Evolutionary conservation across 352 stramenopile genomes (phyloP).

Genomic region (Globisporangium iwayamae): DNA sequence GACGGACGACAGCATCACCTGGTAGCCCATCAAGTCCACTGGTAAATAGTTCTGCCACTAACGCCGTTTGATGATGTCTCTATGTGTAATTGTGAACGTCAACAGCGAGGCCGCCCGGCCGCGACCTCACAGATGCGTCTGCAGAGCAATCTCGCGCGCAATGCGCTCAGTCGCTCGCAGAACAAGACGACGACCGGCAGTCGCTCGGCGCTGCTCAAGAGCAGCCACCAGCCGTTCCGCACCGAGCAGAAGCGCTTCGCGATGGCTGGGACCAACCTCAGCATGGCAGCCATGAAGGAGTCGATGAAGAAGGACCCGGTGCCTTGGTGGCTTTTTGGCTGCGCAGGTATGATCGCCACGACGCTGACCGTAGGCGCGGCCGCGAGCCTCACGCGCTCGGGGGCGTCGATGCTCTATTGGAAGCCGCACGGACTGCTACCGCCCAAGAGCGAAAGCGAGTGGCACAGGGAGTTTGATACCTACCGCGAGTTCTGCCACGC

Average conservation of each 20-base stretch:
- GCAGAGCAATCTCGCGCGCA: constrained; percentile 4
- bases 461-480: constrained; percentile 90
- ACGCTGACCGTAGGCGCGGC: constrained; percentile 97
- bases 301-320: constrained; percentile 50
- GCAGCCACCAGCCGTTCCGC: constrained; percentile 2
- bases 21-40: neutral
- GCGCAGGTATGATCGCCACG: constrained; percentile 84
- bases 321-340: constrained; percentile 92
- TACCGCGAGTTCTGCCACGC: constrained; percentile 96
- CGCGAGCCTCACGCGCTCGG: constrained; percentile 92
- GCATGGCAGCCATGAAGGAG: constrained; percentile 15
- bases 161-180: neutral
- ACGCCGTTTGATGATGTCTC: no score
- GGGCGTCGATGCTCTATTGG: constrained; percentile 95
- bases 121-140: neutral
- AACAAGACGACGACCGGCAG: neutral
- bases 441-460: constrained; percentile 86
- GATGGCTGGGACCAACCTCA: constrained; percentile 12
- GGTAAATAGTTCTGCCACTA: neutral
- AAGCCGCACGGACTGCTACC: constrained; percentile 82
- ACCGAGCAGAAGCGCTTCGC: constrained; percentile 13
- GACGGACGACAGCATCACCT: neutral
- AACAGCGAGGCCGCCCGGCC: constrained; percentile 6
- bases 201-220: neutral
- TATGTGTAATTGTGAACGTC: neutral